Evolutionary conservation across 352 stramenopile genomes (phyloP), one percentile per base, ranked within the genome.

Genomic region (Phytophthora pluvialis): DNA sequence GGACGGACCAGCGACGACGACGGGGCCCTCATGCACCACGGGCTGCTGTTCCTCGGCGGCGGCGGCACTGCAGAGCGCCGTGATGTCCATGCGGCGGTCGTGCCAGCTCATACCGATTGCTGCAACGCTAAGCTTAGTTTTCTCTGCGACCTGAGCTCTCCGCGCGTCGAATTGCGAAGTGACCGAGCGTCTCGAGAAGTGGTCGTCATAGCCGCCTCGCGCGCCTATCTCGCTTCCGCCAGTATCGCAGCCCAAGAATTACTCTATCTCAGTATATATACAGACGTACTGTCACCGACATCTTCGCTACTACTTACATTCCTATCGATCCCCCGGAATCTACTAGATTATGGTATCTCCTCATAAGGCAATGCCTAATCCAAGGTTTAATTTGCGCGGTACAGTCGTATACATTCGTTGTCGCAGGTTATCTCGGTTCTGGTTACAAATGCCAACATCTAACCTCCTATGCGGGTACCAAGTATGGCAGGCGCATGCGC

Each of bases 11-110:
- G 35, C 13, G 40, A 28, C 21, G 31, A 5, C 31, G 25, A 57
- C 16, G 46, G 15, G 12, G 16, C 15, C 9, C 8, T 53, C 47
- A 16, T 31, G 2, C n/a, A 47, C 45, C 9, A 26, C 13, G n/a
- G 35, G 31, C 33, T 75, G 43, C 16, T 64, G 32, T n/a, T 56
- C 54, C 15, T 59, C 32, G 3, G 32, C 52, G 16, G 3, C 10
- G 26, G 16, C 28, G 45, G 60, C 26, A 35, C 38, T 59, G 42
- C 68, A 77, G 4, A 80, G 65, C 36, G 60, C 29, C 3, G 49
- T 56, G 49, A 80, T 80, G 57, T 70, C 60, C 72, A 80, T 77
- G 39, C 72, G 72, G 29, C 60, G 50, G 57, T 80, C 72, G 43
- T 63, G 56, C 26, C 32, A 21, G 50, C 18, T 61, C 67, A 75